These are phyloP conservation scores for Chenopodium suecicum DNA, from an alignment of 148 eudicot genomes.

Conservation along the genomic window DNA sequence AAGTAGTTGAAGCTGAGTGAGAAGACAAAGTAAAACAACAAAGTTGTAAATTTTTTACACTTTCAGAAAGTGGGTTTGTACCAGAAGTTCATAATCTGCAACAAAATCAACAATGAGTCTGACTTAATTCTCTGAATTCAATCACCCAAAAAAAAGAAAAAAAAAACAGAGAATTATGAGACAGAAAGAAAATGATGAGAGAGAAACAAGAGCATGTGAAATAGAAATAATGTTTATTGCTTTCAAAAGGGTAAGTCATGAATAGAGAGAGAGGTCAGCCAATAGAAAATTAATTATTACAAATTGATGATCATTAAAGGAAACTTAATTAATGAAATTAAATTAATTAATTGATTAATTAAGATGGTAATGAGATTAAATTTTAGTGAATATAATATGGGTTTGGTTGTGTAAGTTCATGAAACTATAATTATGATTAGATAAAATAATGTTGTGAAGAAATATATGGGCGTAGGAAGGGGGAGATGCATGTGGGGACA, in stretches of 20 bases:
- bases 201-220: constrained; percentile 3
- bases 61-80: constrained; percentile 18
- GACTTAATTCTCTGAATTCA: constrained; percentile 20
- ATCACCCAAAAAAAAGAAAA: constrained; percentile 4
- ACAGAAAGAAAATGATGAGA: not conserved
- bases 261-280: constrained; percentile 10
- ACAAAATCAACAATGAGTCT: constrained; percentile 7
- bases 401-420: constrained; percentile 22
- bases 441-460: constrained; percentile 20
- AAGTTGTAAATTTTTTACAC: constrained; percentile 12
- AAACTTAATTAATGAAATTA: not conserved
- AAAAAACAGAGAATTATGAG: not conserved
- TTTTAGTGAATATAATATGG: not conserved
- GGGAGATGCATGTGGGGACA: constrained; percentile 36
- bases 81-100: constrained; percentile 16
- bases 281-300: not conserved
- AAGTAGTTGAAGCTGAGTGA: constrained; percentile 8
- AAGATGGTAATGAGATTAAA: not conserved
- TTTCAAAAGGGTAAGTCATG: not conserved
- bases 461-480: constrained; percentile 19
- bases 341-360: not conserved
- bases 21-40: not conserved
- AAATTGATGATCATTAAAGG: constrained; percentile 12
- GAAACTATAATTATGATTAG: constrained; percentile 17
- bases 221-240: not conserved